Evolutionary conservation across 2,329 filamentous ascomycete genomes (phyloP).

Genomic region (Botrytis deweyae): DNA sequence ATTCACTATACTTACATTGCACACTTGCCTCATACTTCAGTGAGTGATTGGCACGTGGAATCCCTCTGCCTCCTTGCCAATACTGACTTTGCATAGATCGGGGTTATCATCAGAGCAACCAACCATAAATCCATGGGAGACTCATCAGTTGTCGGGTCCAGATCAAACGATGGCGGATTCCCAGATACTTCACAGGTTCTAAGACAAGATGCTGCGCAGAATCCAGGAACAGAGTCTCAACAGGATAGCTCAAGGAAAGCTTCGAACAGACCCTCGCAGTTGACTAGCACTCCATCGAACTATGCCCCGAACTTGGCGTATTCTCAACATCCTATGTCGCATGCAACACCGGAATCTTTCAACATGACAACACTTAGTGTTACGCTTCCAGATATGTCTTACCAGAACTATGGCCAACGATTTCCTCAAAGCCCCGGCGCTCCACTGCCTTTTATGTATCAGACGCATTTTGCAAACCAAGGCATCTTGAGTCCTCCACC

Average conservation of each 20-base stretch:
- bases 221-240: slow-evolving; percentile 22
- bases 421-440: slow-evolving; percentile 27
- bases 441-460: slow-evolving; percentile 29
- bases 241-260: slow-evolving; percentile 4
- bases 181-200: slow-evolving; percentile 11
- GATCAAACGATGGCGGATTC: slow-evolving; percentile 16
- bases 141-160: slow-evolving; percentile 17
- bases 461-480: slow-evolving; percentile 29
- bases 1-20: neutral
- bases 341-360: slow-evolving; percentile 32
- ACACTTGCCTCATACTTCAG: neutral
- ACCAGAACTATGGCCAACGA: slow-evolving; percentile 33
- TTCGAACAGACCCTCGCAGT: slow-evolving; percentile 13
- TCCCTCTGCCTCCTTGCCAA: neutral
- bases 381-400: slow-evolving; percentile 33
- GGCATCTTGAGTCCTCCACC: slow-evolving; percentile 25
- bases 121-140: slow-evolving; percentile 19
- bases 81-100: slow-evolving; percentile 6
- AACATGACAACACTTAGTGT: slow-evolving; percentile 32
- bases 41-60: slow-evolving; percentile 10
- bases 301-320: slow-evolving; percentile 19
- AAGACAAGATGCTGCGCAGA: slow-evolving; percentile 22
- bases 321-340: slow-evolving; percentile 10
- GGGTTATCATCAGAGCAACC: neutral
- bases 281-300: slow-evolving; percentile 18